Base-by-base conservation (phyloP, 2,329 filamentous ascomycete genomes). In the Juglanconis sp. region DNA sequence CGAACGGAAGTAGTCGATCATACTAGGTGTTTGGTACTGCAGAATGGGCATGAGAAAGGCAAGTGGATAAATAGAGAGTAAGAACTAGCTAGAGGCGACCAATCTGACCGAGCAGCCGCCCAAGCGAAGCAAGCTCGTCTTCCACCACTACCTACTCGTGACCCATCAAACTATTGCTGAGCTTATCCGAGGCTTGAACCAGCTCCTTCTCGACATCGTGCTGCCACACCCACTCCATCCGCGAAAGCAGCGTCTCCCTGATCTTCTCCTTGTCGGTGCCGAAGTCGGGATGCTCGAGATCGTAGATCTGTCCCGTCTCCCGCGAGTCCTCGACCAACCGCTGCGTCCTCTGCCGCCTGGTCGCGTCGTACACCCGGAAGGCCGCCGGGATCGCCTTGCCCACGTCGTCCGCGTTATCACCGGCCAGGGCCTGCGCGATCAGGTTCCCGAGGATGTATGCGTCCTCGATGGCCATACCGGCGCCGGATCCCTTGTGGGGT, bases 261-360 rank as follows among this genome's bases (percentile, higher is more conserved):
- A 63, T 11, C 40, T 61, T 63, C 4, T 48, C 54, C 40, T 63
- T 63, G 51, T 63, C 61, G 1, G 44, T 42, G 6, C 61, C 61
- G 10, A 58, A 58, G 2, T 11, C 47, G 1, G 61, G 58, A 24
- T 63, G 58, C 54, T 63, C 58, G 13, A 63, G 40, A 13, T 83
- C 73, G 65, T 83, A 81, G 15, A 80, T 58, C 58, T 72, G 68
- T 0, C 67, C 79, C 24, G 74, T 74, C 31, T 80, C 72, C 44
- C 74, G 74, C 57, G 82, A 85, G 47, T 76, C 83, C 6, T 74
- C 70, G 0, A 84, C 81, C 0, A 84, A 68, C 67, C 75, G 76
- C 62, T 83, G 79, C 5, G 75, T 77, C 6, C 82, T 70, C 10
- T 78, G 74, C 4, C 82, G 71, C 0, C 85, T 72, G 2, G 78